A percentile compares a stretch with the other conserved stretches of the same genome.
phyloP scores from a whole-genome alignment of 306 rosid genomes.

The Acacia confusa region DNA sequence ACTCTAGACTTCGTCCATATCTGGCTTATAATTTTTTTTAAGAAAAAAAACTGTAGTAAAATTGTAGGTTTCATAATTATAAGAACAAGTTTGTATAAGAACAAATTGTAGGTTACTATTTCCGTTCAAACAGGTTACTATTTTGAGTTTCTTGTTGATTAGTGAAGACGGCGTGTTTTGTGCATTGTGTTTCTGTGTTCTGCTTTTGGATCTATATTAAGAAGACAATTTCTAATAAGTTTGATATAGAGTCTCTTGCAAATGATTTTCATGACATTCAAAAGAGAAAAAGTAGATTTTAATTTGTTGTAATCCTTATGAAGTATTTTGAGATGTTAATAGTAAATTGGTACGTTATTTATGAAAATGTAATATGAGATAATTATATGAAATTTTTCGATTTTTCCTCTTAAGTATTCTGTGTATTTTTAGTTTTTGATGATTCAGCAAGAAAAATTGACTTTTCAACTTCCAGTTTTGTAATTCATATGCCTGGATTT shows the following conservation, averaged over 20 bases:
- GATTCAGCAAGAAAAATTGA: background rate
- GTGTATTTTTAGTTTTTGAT: background rate
- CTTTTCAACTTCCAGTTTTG: background rate
- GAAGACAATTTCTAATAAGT: background rate
- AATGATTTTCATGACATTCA: background rate
- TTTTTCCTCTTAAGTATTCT: background rate
- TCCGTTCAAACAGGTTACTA: too few species aligned
- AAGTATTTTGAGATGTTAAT: background rate
- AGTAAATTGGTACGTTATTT: background rate
- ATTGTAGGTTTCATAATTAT: too few species aligned
- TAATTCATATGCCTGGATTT: background rate
- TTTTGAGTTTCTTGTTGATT: background rate
- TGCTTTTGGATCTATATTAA: background rate
- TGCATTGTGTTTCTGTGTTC: background rate
- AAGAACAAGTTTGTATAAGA: too few species aligned
- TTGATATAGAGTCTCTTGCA: background rate
- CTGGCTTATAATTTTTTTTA: too few species aligned
- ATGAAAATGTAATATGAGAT: background rate
- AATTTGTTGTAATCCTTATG: background rate
- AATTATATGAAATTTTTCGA: background rate
- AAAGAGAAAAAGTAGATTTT: background rate
- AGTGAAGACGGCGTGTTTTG: background rate
- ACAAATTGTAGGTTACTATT: too few species aligned
- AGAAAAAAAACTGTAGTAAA: too few species aligned
- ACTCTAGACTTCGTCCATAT: too few species aligned